These are phyloP conservation scores for Podospora comata DNA, from an alignment of 495 filamentous ascomycete species.

Conservation along the genomic window DNA sequence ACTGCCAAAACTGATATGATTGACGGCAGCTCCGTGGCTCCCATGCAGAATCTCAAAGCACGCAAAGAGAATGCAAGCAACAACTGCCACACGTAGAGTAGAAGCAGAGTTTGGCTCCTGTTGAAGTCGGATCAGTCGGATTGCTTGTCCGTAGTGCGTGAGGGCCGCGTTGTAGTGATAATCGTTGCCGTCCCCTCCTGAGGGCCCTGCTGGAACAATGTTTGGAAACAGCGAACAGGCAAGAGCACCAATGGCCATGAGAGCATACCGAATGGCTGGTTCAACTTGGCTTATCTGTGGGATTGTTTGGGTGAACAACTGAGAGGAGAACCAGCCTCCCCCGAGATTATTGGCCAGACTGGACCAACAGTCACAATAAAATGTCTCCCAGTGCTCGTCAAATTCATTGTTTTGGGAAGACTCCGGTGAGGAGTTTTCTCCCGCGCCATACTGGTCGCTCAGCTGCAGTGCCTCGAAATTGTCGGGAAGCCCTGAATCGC, in stretches of 20 bases:
- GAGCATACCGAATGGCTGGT: slow-evolving; percentile 26
- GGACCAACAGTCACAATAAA: slow-evolving; percentile 26
- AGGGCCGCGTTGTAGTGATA: slow-evolving; percentile 28
- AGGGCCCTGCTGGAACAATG: not conserved
- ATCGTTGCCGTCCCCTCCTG: not conserved
- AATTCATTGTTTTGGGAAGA: not conserved
- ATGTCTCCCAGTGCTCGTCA: not conserved
- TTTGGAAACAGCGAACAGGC: slow-evolving; percentile 15
- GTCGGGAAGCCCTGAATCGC: not conserved
- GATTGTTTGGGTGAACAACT: slow-evolving; percentile 23
- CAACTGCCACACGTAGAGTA: slow-evolving; percentile 22
- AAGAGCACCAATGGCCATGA: slow-evolving; percentile 30
- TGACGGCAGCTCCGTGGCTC: slow-evolving; percentile 23
- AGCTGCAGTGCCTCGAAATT: not conserved
- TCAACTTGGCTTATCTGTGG: slow-evolving; percentile 25
- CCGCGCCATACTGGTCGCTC: not conserved
- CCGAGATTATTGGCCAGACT: slow-evolving; percentile 20
- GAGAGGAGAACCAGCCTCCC: slow-evolving; percentile 24
- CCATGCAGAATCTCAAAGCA: slow-evolving; percentile 30
- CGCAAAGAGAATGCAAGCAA: slow-evolving; percentile 31
- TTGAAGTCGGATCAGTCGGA: slow-evolving; percentile 22
- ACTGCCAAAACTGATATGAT: slow-evolving; percentile 29
- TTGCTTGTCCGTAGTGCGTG: slow-evolving; percentile 28
- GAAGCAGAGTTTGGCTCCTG: slow-evolving; percentile 13
- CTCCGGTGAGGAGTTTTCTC: not conserved